phyloP scores from a whole-genome alignment of 805 yeast species.

The Jamesozyma hellenica region DNA sequence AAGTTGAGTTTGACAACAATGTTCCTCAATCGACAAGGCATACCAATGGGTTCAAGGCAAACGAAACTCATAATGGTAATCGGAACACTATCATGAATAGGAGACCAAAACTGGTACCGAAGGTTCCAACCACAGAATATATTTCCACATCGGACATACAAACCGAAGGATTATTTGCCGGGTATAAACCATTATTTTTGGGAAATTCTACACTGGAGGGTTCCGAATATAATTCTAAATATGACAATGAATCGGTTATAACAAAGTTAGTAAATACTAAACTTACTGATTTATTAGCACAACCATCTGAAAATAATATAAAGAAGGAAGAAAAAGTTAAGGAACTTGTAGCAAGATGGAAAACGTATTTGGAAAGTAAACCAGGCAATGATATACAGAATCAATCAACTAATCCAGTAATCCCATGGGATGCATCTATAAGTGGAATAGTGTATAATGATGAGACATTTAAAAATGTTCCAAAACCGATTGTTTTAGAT shows the following conservation, averaged over 20 bases:
- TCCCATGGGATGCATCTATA: conserved; percentile 34
- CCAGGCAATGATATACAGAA: neutral
- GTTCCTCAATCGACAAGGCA: neutral
- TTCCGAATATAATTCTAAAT: conserved; percentile 2
- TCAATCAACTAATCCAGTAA: conserved; percentile 16
- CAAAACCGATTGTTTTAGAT: conserved; percentile 29
- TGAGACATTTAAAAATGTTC: conserved; percentile 28
- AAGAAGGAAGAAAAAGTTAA: neutral
- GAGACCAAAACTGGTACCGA: conserved; percentile 17
- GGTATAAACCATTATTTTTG: conserved; percentile 37
- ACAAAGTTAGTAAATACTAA: neutral
- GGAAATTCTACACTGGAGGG: conserved; percentile 27
- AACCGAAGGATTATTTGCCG: conserved; percentile 36
- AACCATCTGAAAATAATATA: neutral
- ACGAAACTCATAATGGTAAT: neutral
- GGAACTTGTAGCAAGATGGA: neutral
- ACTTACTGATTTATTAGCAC: neutral
- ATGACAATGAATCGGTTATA: neutral
- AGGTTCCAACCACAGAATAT: conserved; percentile 23
- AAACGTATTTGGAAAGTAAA: neutral
- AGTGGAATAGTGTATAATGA: conserved; percentile 30
- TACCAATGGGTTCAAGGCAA: neutral
- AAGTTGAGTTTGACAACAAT: too few relatives aligned
- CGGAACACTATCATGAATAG: neutral
- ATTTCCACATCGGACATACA: conserved; percentile 22